These are phyloP conservation scores for Epichloe uncinata DNA, from an alignment of 2,329 filamentous ascomycete species.

Conservation along the genomic window DNA sequence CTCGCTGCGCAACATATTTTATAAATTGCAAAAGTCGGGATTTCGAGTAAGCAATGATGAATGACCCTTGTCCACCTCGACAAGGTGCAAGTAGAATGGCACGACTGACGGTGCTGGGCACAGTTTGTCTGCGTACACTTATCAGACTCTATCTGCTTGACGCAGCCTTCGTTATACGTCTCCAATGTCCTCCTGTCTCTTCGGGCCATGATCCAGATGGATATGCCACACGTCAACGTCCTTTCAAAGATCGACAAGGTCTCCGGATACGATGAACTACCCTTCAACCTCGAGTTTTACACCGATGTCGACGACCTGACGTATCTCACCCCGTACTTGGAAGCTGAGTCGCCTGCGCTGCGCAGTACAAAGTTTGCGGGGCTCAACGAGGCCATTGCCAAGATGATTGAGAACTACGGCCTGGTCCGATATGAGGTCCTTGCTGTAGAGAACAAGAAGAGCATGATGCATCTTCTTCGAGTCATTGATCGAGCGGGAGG, in stretches of 20 bases:
- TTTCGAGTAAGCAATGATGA: conserved; percentile 55
- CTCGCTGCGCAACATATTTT: conserved; percentile 83
- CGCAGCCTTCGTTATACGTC: conserved; percentile 86
- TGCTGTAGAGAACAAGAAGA: conserved; percentile 91
- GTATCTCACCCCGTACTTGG: conserved; percentile 69
- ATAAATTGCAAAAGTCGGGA: conserved; percentile 75
- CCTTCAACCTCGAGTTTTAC: conserved; percentile 94
- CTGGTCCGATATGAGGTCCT: conserved; percentile 87
- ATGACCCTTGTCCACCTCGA: not conserved
- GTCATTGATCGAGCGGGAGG: conserved; percentile 86
- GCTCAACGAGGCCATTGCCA: conserved; percentile 75
- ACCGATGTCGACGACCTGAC: conserved; percentile 91
- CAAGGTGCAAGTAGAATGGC: not conserved
- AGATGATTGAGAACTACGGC: conserved; percentile 78
- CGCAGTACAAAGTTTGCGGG: conserved; percentile 65
- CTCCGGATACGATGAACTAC: conserved; percentile 66
- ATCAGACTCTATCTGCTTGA: conserved; percentile 86
- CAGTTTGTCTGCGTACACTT: conserved; percentile 89
- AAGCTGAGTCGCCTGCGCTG: conserved; percentile 60
- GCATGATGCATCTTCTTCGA: conserved; percentile 83
- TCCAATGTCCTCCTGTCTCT: conserved; percentile 87
- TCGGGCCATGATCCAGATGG: conserved; percentile 95
- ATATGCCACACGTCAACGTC: conserved; percentile 90
- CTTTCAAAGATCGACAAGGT: conserved; percentile 97
- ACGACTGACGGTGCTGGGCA: conserved; percentile 8